Base-by-base conservation (phyloP, 305 asterid species). In the Stenogyne calaminthoides region DNA sequence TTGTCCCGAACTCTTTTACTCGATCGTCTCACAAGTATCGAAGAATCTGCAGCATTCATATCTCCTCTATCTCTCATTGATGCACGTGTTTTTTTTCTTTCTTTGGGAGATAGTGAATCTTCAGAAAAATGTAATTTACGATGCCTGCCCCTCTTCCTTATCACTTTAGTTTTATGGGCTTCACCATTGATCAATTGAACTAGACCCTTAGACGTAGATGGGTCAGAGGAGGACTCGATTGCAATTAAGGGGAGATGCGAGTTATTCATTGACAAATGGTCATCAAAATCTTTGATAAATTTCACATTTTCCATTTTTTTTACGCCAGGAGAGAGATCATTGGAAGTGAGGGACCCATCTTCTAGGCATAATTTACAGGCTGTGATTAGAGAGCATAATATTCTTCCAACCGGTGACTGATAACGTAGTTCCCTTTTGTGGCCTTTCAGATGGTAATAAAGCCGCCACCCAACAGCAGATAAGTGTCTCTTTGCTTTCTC, bases 401-500 rank as follows among this genome's bases (percentile, higher is more conserved):
- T 0, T 74, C 19, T 72, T 70, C 94, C 89, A 40, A 47, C 29
- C 0, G 99, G 99, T 14, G 97, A 76, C 14, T 9, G 4, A 75
- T 85, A 95, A 12, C 80, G 74, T 60, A 81, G 0, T 76, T 85
- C 85, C 81, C 62, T 79, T 61, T 7, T 51, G n/a, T 36, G 37
- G 62, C 60, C 68, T 80, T 76, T 84, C 19, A 0, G 18, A 3
- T 52, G 22, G 69, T 9, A 51, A 71, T 18, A 44, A 20, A 88
- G 66, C 6, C 37, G 61, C 98, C 99, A 92, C 16, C 99, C 96
- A 11, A 40, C 60, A 29, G 87, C 79, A 64, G 80, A 49, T 69
- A 95, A 85, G 81, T 95, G 92, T 72, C 78, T 76, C 85, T 74
- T 92, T 62, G 87, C 98, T 81, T 84, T 85, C 60, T 46, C 37